These are phyloP conservation scores for Fraxinus platypoda DNA, from an alignment of 305 asterid genomes.

Conservation along the genomic window DNA sequence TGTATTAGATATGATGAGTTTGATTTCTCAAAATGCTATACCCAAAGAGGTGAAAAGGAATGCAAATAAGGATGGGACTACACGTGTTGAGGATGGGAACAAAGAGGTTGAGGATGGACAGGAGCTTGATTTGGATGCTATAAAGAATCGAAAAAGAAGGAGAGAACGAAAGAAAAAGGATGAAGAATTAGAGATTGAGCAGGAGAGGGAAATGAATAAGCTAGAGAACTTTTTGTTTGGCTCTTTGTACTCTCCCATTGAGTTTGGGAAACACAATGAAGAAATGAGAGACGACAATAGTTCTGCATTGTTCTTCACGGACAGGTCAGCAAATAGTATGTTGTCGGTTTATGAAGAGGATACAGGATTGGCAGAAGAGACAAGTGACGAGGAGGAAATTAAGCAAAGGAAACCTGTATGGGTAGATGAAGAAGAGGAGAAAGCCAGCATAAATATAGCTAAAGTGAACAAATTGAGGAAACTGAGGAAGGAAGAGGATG, in stretches of 20 bases:
- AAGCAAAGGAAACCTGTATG: conserved; percentile 60
- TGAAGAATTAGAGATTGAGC: conserved; percentile 38
- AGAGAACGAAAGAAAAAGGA: conserved; percentile 38
- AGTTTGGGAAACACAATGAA: conserved; percentile 52
- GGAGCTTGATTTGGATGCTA: conserved; percentile 19
- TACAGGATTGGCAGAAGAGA: conserved; percentile 24
- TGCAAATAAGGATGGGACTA: conserved; percentile 18
- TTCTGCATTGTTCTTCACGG: conserved; percentile 65
- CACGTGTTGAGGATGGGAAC: conserved; percentile 23
- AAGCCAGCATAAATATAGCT: conserved; percentile 60
- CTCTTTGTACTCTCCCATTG: conserved; percentile 55
- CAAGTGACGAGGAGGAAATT: conserved; percentile 21
- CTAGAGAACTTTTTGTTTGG: conserved; percentile 65
- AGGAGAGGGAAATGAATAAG: conserved; percentile 60
- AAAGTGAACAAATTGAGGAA: conserved; percentile 71
- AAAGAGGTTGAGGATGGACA: conserved; percentile 34
- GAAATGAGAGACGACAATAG: conserved; percentile 33
- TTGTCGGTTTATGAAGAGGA: conserved; percentile 70
- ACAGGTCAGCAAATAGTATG: conserved; percentile 50
- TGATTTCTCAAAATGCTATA: conserved; percentile 67
- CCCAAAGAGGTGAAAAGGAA: conserved; percentile 42
- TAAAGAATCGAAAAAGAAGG: conserved; percentile 46
- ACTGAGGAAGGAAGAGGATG: conserved; percentile 75
- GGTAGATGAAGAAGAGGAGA: conserved; percentile 87
- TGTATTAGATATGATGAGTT: conserved; percentile 37